These are phyloP conservation scores for Leishmania lainsoni DNA, from an alignment of 208 protist genomes.

Conservation along the genomic window DNA sequence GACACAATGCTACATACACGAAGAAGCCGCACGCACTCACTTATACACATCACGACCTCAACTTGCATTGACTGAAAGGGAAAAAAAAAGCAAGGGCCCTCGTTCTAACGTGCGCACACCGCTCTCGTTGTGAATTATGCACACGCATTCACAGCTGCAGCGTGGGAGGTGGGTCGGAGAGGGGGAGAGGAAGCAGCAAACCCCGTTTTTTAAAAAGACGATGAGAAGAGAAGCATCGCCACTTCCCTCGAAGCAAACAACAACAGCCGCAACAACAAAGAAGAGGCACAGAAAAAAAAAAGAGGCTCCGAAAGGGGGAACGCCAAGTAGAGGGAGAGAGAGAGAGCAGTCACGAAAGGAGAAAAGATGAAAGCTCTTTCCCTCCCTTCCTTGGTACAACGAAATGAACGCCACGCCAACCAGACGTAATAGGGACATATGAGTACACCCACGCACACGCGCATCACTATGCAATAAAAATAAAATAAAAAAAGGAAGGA, in stretches of 20 bases:
- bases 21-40: not conserved
- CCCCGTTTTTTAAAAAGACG: not conserved
- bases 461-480: not conserved
- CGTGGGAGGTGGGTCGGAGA: not conserved
- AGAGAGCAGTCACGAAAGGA: not conserved
- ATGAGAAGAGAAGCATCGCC: not conserved
- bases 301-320: not conserved
- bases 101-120: not conserved
- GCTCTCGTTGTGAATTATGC: not conserved
- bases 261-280: not conserved
- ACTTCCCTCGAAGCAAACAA: not conserved
- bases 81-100: not conserved
- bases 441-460: not conserved
- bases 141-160: not conserved
- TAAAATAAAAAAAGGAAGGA: not conserved
- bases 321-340: not conserved
- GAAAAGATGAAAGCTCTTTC: not conserved
- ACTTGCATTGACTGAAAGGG: not conserved
- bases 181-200: not conserved
- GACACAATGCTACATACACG: not conserved
- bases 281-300: conserved; percentile 4
- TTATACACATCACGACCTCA: not conserved
- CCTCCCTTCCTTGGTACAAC: not conserved
- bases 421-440: not conserved
- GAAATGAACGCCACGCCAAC: not conserved